A percentile compares a stretch with the other conserved stretches of the same genome.
These are phyloP conservation scores for Trichoderma harzianum DNA, from an alignment of 2,329 filamentous ascomycete genomes.

Conservation along the genomic window DNA sequence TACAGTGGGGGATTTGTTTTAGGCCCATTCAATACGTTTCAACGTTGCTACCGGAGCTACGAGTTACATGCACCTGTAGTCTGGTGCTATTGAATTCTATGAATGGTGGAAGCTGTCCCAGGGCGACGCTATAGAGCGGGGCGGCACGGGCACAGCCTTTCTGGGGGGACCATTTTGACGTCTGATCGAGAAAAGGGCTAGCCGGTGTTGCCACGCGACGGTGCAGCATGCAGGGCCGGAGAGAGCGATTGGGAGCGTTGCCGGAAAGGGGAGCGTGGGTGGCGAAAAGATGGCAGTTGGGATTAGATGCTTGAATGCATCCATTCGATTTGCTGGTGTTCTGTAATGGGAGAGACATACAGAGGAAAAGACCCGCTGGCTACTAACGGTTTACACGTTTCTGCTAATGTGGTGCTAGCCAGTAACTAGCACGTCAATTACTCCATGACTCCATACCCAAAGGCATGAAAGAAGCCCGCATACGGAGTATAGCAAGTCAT, in stretches of 20 bases:
- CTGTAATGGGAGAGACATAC: neutral
- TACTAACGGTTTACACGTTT: neutral
- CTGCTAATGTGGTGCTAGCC: neutral
- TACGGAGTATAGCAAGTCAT: neutral
- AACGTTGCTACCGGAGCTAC: neutral
- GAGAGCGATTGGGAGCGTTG: neutral
- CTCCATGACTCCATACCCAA: neutral
- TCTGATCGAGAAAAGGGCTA: neutral
- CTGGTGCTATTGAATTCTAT: neutral
- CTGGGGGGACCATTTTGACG: neutral
- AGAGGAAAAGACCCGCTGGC: neutral
- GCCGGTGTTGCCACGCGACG: neutral
- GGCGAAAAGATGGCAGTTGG: neutral
- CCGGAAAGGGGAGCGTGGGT: neutral
- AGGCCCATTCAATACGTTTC: neutral
- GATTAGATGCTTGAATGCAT: neutral
- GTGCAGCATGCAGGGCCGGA: neutral
- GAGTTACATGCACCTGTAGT: neutral
- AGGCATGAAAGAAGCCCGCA: neutral
- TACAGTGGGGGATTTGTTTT: neutral
- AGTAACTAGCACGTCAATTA: neutral
- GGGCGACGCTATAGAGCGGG: neutral
- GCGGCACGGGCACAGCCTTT: constrained; percentile 4
- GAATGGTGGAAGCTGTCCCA: neutral
- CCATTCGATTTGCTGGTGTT: neutral